phyloP scores from a whole-genome alignment of 1,284 basidiomycete species.

The Ceratobasidium theobromae region DNA sequence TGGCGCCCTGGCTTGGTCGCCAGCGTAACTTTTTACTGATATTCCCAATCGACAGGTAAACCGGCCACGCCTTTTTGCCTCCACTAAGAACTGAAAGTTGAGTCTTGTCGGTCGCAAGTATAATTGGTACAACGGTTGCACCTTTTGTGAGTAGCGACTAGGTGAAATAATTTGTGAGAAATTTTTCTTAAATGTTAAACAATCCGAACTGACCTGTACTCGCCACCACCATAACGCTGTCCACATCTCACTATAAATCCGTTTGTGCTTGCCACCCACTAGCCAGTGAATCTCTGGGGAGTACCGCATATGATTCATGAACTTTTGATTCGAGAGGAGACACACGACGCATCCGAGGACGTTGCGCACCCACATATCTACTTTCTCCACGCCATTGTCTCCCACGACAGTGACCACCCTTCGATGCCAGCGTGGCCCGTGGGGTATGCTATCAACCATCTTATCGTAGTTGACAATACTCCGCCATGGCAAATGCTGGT shows the following conservation, averaged over 20 bases:
- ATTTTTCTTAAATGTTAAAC: not conserved
- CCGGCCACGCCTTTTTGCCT: slow-evolving; percentile 28
- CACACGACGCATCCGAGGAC: slow-evolving; percentile 42
- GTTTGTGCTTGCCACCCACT: not conserved
- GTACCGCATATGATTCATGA: slow-evolving; percentile 15
- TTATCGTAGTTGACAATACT: slow-evolving; percentile 37
- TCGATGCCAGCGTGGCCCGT: slow-evolving; percentile 39
- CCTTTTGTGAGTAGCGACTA: slow-evolving; percentile 27
- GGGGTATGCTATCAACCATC: slow-evolving; percentile 38
- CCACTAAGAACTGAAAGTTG: slow-evolving; percentile 30
- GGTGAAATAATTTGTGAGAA: not conserved
- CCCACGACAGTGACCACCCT: slow-evolving; percentile 38
- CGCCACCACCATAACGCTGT: slow-evolving; percentile 33
- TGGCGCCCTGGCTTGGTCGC: not conserved
- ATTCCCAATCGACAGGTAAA: slow-evolving; percentile 35
- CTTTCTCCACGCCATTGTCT: slow-evolving; percentile 35
- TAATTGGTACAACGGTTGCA: slow-evolving; percentile 30
- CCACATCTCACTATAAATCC: slow-evolving; percentile 32
- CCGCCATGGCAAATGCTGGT: slow-evolving; percentile 34
- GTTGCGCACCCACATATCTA: slow-evolving; percentile 43
- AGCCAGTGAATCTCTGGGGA: not conserved
- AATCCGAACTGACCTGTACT: slow-evolving; percentile 15
- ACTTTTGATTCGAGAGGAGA: slow-evolving; percentile 26
- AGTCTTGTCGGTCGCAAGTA: slow-evolving; percentile 34
- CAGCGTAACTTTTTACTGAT: slow-evolving; percentile 29